Conservation (phyloP, 192 early-diverging fungal species). For the Coemansia sp. region DNA sequence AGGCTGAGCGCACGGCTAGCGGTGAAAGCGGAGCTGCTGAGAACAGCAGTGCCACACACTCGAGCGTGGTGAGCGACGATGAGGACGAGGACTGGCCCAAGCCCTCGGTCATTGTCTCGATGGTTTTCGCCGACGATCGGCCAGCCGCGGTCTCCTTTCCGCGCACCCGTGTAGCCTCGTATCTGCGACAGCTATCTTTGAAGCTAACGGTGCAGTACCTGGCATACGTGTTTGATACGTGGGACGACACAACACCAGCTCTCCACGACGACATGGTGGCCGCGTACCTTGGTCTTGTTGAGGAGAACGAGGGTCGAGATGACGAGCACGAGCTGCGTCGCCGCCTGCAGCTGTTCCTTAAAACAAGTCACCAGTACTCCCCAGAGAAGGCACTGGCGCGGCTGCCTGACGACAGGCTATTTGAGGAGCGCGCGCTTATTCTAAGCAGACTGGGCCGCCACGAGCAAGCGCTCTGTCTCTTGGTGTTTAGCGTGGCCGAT, state of each 20-base stretch:
- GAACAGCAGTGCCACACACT: not conserved
- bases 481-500: slow-evolving; percentile 76
- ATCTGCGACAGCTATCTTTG: slow-evolving; percentile 68
- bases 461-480: slow-evolving; percentile 79
- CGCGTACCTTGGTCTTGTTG: slow-evolving; percentile 73
- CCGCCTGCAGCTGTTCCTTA: slow-evolving; percentile 67
- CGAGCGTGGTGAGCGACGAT: slow-evolving; percentile 15
- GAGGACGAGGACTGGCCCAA: slow-evolving; percentile 40
- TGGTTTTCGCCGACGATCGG: slow-evolving; percentile 55
- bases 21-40: slow-evolving; percentile 27
- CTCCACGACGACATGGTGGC: slow-evolving; percentile 82
- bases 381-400: slow-evolving; percentile 72
- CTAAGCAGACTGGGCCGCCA: slow-evolving; percentile 82
- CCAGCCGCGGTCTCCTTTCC: slow-evolving; percentile 63
- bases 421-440: slow-evolving; percentile 78
- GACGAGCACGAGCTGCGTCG: slow-evolving; percentile 20
- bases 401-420: slow-evolving; percentile 76
- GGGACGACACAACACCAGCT: slow-evolving; percentile 64
- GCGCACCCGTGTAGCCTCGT: slow-evolving; percentile 61
- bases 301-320: slow-evolving; percentile 5
- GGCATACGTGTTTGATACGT: slow-evolving; percentile 74
- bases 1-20: not conserved
- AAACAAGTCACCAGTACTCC: slow-evolving; percentile 67
- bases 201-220: slow-evolving; percentile 74
- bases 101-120: slow-evolving; percentile 29